Percentiles rank a stretch among this genome's conserved stretches.
phyloP scores from a whole-genome alignment of 2,329 filamentous ascomycete genomes.

The Diaporthe helianthi region DNA sequence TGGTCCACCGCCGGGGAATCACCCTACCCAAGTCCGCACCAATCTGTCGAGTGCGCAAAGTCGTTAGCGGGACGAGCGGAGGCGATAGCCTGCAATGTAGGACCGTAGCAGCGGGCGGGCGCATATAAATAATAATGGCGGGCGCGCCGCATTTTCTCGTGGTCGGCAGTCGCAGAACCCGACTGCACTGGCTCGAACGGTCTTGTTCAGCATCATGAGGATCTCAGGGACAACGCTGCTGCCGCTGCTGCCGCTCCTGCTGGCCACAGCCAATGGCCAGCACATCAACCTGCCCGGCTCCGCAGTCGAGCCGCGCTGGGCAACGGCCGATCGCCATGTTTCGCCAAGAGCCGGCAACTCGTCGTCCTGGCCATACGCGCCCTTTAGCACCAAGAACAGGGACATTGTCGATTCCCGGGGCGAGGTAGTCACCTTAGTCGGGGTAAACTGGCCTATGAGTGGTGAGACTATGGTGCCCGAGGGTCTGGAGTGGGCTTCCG shows the following conservation, averaged over 20 bases:
- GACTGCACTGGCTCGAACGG: neutral
- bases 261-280: conserved; percentile 22
- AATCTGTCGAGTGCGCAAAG: conserved; percentile 1
- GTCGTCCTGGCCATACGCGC: conserved; percentile 47
- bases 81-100: neutral
- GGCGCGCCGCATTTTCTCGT: neutral
- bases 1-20: neutral
- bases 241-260: conserved; percentile 26
- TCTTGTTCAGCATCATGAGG: conserved; percentile 18
- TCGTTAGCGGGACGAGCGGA: neutral
- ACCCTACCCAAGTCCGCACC: conserved; percentile 8
- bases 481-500: conserved; percentile 60
- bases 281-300: conserved; percentile 23
- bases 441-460: conserved; percentile 48
- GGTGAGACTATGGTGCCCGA: conserved; percentile 64
- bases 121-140: conserved; percentile 17
- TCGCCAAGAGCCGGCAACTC: conserved; percentile 37
- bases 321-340: conserved; percentile 38
- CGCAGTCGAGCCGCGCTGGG: conserved; percentile 42
- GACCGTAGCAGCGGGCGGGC: neutral
- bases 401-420: conserved; percentile 48
- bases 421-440: conserved; percentile 47
- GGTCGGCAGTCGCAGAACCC: neutral
- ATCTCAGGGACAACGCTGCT: conserved; percentile 17
- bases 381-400: conserved; percentile 47